Percentiles rank a stretch among this genome's conserved stretches.
Conservation (phyloP, 2,329 filamentous ascomycete genomes). For the Ascosphaera aggregata region DNA sequence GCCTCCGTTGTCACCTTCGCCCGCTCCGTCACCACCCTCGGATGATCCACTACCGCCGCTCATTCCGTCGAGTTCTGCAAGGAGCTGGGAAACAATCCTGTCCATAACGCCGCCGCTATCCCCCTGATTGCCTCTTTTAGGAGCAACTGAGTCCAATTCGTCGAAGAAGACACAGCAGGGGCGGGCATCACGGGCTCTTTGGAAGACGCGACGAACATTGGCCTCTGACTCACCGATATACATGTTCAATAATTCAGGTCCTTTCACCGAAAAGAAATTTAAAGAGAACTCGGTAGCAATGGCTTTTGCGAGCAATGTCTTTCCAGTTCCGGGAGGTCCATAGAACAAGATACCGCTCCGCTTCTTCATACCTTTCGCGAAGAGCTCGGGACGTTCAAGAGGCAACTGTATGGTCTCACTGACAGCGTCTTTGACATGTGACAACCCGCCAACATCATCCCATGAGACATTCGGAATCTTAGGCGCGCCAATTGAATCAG, state of each 20-base stretch:
- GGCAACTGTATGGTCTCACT: slow-evolving; percentile 98
- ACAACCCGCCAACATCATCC: slow-evolving; percentile 98
- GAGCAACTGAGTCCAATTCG: slow-evolving; percentile 95
- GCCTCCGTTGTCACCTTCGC: slow-evolving; percentile 23
- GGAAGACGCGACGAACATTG: slow-evolving; percentile 99
- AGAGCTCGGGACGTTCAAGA: slow-evolving; percentile 97
- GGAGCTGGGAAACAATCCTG: slow-evolving; percentile 98
- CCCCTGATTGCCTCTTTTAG: slow-evolving; percentile 85
- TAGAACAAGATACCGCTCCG: slow-evolving; percentile 98
- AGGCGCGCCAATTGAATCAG: slow-evolving; percentile 86
- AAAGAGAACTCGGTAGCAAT: slow-evolving; percentile 97
- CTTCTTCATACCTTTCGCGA: slow-evolving; percentile 97
- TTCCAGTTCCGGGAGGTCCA: slow-evolving; percentile 98
- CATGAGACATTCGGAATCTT: slow-evolving; percentile 98
- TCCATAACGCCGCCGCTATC: slow-evolving; percentile 97
- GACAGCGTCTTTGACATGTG: slow-evolving; percentile 97
- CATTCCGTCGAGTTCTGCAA: slow-evolving; percentile 96
- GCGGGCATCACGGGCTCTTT: slow-evolving; percentile 94
- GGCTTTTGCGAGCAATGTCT: slow-evolving; percentile 97
- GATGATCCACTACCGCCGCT: slow-evolving; percentile 37
- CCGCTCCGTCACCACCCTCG: neutral
- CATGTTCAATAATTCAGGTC: slow-evolving; percentile 94
- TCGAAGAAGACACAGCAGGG: slow-evolving; percentile 98
- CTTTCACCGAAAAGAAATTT: slow-evolving; percentile 99
- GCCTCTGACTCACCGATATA: slow-evolving; percentile 99